Evolutionary conservation across 306 rosid genomes (phyloP), one percentile per base, ranked within the genome.

Genomic region (Pyrus betulifolia): DNA sequence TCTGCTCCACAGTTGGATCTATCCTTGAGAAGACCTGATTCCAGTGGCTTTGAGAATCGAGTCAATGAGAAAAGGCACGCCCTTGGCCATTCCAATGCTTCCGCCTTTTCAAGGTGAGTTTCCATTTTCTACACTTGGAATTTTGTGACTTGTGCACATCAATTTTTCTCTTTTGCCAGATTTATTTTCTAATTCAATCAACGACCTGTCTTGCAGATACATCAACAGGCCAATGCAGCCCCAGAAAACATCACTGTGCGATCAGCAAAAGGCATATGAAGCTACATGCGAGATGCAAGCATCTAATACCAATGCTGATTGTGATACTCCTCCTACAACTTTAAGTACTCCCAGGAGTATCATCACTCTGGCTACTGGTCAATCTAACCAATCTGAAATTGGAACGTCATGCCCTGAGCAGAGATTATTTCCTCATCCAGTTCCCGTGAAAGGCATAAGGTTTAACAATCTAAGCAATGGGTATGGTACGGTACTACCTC

Each of bases 21-120:
- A 76, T 89, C 99, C 76, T 87, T 96, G 42, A 89, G 88, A 91
- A 80, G 98, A 82, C 86, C 87, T 69, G 79, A 79, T 76, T 86
- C 89, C 67, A 35, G 79, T 71, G 85, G 81, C 76, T 82, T 81
- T 67, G 89, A 90, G 78, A 86, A 83, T 81, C 87, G 72, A 49
- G 80, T 75, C 63, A 65, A 82, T 31, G 90, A 85, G 88, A 91
- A 89, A 77, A 85, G 88, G 82, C 85, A 80, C 23, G 79, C 86
- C 80, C 83, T 96, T 73, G 86, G 85, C 81, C 92, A 87, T 69
- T 96, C 98, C 51, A 87, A 85, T 80, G 86, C 86, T 68, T 96
- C 98, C 11, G 99, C 99, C 80, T 96, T 96, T 84, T 83, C 93
- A 61, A 79, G 97, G 99, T 93, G 82, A 69, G 81, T 69, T 45